Evolutionary conservation across 305 asterid genomes (phyloP), one percentile per base, ranked within the genome.

Genomic region (Solanum hybrid): DNA sequence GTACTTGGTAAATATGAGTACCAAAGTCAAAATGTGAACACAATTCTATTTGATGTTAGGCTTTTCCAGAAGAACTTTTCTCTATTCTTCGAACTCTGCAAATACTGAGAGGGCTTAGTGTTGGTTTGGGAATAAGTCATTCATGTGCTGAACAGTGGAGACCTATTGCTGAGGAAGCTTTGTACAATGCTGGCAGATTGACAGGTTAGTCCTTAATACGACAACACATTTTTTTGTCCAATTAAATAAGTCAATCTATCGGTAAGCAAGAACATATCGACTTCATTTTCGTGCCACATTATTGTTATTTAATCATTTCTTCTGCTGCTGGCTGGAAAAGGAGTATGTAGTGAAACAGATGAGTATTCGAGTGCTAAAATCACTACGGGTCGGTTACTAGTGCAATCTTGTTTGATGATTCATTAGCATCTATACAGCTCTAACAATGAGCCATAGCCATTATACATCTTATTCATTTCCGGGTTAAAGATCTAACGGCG

Each of bases 71-170:
- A 92, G 99, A 97, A 92, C 93, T 97, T 80, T 97, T 97, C 92
- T 96, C 98, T 12, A 98, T 97, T 90, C 99, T 97, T 84, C 98
- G 99, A 14, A 96, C 99, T 6, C 96, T 97, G 77, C 98, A 95
- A 91, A 90, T 97, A 56, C 93, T 97, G 91, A 93, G 99, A 92
- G 99, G 99, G 89, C 98, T 97, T 85, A 97, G 99, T 69, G 97
- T 96, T 73, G 99, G 99, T 85, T 92, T 97, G 8, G 99, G 99
- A 89, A 90, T 97, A 89, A 95, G 95, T 91, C 96, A 93, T 91
- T 97, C 99, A 13, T 97, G 99, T 73, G 98, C 98, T 60, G 98
- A 97, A 92, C 99, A 97, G 85, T 97, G 99, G 99, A 94, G 97
- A 91, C 97, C 98, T 38, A 93, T 97, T 86, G 99, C 99, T 82